Percentiles rank a stretch among this genome's conserved stretches.
These are phyloP conservation scores for Melaleuca quinquenervia DNA, from an alignment of 345 rosid species.

Conservation along the genomic window DNA sequence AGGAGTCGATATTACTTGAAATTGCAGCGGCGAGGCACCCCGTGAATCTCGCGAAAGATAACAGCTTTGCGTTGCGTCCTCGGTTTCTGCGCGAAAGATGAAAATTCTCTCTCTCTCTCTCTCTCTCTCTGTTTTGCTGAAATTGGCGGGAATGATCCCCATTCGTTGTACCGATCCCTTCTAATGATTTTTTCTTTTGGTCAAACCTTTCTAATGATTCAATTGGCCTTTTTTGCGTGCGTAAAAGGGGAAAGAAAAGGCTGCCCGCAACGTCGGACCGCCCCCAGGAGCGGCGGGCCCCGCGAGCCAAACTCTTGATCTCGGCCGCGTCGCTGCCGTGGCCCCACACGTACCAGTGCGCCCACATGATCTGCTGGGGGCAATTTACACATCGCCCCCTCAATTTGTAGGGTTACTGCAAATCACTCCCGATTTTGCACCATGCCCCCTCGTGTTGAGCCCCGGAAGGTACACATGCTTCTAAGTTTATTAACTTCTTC, in stretches of 20 bases:
- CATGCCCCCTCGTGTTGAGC: neutral
- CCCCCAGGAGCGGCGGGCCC: neutral
- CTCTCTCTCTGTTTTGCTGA: too few species aligned
- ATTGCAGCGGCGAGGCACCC: neutral
- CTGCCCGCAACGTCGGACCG: neutral
- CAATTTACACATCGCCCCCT: neutral
- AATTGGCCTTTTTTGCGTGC: neutral
- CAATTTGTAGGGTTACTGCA: neutral
- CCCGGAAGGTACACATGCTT: neutral
- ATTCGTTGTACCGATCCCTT: neutral
- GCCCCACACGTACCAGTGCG: neutral
- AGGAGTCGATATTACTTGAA: neutral
- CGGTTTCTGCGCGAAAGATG: neutral
- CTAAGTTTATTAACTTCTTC: too few species aligned
- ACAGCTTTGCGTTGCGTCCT: neutral
- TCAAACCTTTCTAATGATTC: neutral
- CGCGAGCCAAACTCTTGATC: neutral
- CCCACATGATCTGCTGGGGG: neutral
- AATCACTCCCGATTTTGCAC: neutral
- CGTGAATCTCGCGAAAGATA: neutral
- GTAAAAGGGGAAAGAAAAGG: neutral
- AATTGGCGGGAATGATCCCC: conserved; percentile 12
- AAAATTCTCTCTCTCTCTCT: neutral
- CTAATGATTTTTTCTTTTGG: too few species aligned
- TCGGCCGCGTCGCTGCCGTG: neutral